Evolutionary conservation across 495 filamentous ascomycete genomes (phyloP).

Genomic region (Aspergillus bridgeri): DNA sequence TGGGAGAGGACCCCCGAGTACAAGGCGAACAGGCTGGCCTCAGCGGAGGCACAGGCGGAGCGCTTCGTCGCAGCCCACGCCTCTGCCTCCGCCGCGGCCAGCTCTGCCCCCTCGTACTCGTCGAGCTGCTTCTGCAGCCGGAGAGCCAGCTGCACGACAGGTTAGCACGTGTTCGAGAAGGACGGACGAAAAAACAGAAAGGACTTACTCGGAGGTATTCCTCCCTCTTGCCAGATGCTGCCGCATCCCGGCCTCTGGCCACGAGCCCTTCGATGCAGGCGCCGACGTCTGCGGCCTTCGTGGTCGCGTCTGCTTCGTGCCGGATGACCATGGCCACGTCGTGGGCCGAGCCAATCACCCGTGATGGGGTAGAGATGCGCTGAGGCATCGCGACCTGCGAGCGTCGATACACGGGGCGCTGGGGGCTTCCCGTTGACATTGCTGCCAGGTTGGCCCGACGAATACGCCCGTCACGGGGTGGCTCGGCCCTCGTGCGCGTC

Average conservation of each 20-base stretch:
- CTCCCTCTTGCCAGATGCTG: slow-evolving; percentile 11
- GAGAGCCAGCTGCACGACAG: slow-evolving; percentile 11
- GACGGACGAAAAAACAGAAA: neutral
- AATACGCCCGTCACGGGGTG: neutral
- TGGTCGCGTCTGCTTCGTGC: neutral
- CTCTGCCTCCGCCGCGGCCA: slow-evolving; percentile 12
- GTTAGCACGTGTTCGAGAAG: neutral
- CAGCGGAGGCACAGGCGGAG: slow-evolving; percentile 8
- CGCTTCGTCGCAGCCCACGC: slow-evolving; percentile 6
- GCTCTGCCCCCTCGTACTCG: slow-evolving; percentile 13
- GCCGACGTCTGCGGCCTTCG: slow-evolving; percentile 5
- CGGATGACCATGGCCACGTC: neutral
- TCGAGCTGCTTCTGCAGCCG: slow-evolving; percentile 14
- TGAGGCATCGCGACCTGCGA: neutral
- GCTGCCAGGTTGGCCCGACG: slow-evolving; percentile 11
- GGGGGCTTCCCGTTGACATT: slow-evolving; percentile 16
- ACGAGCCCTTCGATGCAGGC: slow-evolving; percentile 10
- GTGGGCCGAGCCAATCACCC: too few relatives aligned
- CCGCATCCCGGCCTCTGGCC: slow-evolving; percentile 9
- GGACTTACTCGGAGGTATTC: slow-evolving; percentile 17
- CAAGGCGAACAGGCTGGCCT: slow-evolving; percentile 9
- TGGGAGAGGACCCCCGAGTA: slow-evolving; percentile 11
- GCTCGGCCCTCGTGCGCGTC: slow-evolving; percentile 14
- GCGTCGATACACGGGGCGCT: slow-evolving; percentile 4
- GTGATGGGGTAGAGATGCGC: too few relatives aligned